phyloP scores from a whole-genome alignment of 2,329 filamentous ascomycete genomes.

The Epichloe scottii region DNA sequence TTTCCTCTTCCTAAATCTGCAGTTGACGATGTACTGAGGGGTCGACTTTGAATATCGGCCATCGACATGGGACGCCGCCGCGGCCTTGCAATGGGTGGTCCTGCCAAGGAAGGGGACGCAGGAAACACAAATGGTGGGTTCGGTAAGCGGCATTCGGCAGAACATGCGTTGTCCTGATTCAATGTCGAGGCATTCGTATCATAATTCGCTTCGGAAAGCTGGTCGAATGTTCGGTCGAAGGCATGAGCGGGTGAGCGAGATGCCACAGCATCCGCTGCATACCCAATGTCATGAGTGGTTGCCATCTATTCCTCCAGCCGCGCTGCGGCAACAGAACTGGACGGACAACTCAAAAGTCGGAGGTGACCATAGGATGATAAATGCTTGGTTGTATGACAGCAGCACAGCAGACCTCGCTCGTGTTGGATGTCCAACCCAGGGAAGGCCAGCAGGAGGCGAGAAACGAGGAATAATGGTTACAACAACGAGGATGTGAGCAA shows the following conservation, averaged over 20 bases:
- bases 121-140: conserved; percentile 58
- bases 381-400: background rate
- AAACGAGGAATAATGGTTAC: background rate
- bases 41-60: conserved; percentile 30
- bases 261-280: conserved; percentile 16
- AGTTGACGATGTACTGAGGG: conserved; percentile 15
- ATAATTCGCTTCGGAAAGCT: background rate
- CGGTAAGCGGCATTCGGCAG: conserved; percentile 29
- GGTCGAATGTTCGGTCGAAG: conserved; percentile 11
- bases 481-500: background rate
- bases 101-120: conserved; percentile 25
- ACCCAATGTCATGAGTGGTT: conserved; percentile 26
- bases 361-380: conserved; percentile 26
- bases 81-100: conserved; percentile 31
- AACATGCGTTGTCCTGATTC: background rate
- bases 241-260: background rate
- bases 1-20: conserved; percentile 16
- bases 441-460: background rate
- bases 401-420: background rate
- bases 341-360: conserved; percentile 25
- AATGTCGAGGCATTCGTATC: background rate
- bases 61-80: conserved; percentile 41
- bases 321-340: conserved; percentile 33
- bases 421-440: background rate
- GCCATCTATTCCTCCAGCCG: conserved; percentile 34